Evolutionary conservation across 768 basidiomycete genomes (phyloP).

Genomic region (Agaricus subrufescens): DNA sequence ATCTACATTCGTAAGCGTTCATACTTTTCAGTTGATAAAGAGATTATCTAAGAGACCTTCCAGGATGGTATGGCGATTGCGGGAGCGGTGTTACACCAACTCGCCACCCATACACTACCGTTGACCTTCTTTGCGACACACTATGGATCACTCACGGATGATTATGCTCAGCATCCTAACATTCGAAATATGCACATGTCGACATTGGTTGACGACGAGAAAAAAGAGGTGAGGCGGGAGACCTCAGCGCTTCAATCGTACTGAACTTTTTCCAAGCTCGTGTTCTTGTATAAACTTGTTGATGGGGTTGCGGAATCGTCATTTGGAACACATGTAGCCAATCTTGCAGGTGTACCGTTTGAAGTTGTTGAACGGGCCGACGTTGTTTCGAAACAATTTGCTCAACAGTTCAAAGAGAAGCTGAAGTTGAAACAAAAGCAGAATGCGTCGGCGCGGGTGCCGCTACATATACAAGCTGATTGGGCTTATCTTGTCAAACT

Average conservation of each 20-base stretch:
- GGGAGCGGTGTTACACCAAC: constrained; percentile 88
- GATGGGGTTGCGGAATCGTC: constrained; percentile 84
- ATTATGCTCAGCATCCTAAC: constrained; percentile 88
- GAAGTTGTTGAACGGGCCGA: constrained; percentile 88
- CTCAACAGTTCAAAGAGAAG: constrained; percentile 80
- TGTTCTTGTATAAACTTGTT: constrained; percentile 94
- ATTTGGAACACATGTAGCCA: constrained; percentile 93
- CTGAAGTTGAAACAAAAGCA: constrained; percentile 60
- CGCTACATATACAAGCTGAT: constrained; percentile 84
- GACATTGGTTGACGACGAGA: constrained; percentile 89
- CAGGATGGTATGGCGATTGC: constrained; percentile 99
- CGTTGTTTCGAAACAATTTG: constrained; percentile 80
- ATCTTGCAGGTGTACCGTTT: constrained; percentile 85
- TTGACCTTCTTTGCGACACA: constrained; percentile 97
- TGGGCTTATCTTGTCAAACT: constrained; percentile 74
- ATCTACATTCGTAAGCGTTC: constrained; percentile 72
- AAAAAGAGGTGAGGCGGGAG: constrained; percentile 59
- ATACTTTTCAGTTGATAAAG: background rate
- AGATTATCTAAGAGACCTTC: constrained; percentile 5
- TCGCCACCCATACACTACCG: constrained; percentile 89
- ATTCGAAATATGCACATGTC: constrained; percentile 96
- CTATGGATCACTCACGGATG: constrained; percentile 93
- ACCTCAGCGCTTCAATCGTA: background rate
- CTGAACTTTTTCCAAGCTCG: constrained; percentile 47
- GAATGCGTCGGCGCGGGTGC: constrained; percentile 52